Evolutionary conservation across 805 yeast genomes (phyloP), one percentile per base, ranked within the genome.

Genomic region (Candida schatavii): DNA sequence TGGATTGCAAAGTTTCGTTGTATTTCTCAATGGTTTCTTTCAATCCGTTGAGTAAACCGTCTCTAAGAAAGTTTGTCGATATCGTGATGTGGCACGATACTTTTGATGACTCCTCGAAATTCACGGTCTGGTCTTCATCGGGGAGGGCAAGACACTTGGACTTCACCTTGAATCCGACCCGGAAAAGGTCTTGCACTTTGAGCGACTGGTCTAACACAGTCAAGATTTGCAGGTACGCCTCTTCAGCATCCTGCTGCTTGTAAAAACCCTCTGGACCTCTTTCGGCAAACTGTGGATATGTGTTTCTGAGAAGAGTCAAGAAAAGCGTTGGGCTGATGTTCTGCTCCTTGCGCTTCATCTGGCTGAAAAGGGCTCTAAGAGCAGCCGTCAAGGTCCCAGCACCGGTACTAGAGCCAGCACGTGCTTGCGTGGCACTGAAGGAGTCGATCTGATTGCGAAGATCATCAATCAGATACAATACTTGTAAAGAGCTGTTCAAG

Each of bases 221-320:
- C 47, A 90, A 64, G 39, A 93, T 74, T 60, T 85, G 91, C 5
- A 97, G 83, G 66, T 81, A 89, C 14, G 91, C 85, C 61, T 93
- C 99, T 67, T 93, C 99, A 0, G 99, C 99, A 69, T 93, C 99
- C 66, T 93, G 99, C 67, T 93, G 99, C 63, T 88, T 89, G 58
- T 77, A 85, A 43, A 75, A 66, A 1, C 97, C 97, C 37, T 56
- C 63, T 22, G 69, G 66, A 46, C 80, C 84, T 46, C 80, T 78
- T 59, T 91, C 97, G 33, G 85, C 86, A 64, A 93, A 93, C 64
- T 93, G 98, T 2, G 98, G 97, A 57, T 79, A 85, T 14, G 70
- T 66, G 37, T 72, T 67, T 59, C 97, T 80, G 50, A 87, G 69
- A 23, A 78, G 68, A 28, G 80, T 70, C 46, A 93, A 68, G 45